phyloP scores from a whole-genome alignment of 1,284 basidiomycete species.

The Peniophora sp. region DNA sequence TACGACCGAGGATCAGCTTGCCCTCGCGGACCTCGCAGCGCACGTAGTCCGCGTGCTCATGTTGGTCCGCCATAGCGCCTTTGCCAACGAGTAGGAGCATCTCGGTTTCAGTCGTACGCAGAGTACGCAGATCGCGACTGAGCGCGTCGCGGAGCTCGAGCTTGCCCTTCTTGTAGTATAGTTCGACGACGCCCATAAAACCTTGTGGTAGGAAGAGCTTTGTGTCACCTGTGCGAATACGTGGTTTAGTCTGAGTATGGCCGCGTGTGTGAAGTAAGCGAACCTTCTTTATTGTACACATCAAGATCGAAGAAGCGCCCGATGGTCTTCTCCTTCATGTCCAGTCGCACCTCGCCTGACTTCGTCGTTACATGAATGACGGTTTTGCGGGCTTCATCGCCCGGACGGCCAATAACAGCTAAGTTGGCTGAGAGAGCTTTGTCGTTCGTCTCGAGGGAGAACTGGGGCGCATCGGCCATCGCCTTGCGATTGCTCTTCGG shows the following conservation, averaged over 20 bases:
- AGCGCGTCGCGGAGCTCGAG: background rate
- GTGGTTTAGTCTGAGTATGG: background rate
- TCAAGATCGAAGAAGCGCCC: constrained; percentile 1
- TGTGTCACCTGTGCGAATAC: background rate
- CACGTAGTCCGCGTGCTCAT: background rate
- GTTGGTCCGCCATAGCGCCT: background rate
- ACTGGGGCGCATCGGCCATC: background rate
- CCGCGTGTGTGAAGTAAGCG: background rate
- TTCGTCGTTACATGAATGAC: background rate
- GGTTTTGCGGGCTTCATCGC: background rate
- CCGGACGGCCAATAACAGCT: background rate
- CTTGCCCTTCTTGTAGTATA: background rate
- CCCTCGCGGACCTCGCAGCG: background rate
- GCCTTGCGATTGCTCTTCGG: background rate
- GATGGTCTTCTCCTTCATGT: background rate
- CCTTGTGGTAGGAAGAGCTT: background rate
- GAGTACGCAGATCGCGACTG: background rate
- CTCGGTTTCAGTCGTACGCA: background rate
- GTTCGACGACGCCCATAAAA: background rate
- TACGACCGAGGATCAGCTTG: background rate
- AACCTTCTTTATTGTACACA: background rate
- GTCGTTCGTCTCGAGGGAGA: background rate
- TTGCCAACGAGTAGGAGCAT: background rate
- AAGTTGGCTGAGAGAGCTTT: background rate
- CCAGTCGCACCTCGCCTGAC: background rate